phyloP scores from a whole-genome alignment of 2,329 filamentous ascomycete genomes.

The Rhytidhysteron rufulum region DNA sequence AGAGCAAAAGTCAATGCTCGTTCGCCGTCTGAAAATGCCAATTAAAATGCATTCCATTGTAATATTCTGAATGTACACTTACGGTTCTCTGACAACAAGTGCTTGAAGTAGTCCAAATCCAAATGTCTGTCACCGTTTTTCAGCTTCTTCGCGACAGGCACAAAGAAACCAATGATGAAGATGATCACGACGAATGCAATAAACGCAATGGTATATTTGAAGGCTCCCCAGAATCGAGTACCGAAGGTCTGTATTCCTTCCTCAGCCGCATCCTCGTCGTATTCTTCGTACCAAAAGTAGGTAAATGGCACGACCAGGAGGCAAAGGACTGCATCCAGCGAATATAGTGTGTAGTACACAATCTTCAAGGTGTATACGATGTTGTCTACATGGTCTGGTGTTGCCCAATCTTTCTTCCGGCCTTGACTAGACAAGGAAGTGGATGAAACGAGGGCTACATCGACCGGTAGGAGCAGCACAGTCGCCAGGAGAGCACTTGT shows the following conservation, averaged over 20 bases:
- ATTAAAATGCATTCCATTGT: slow-evolving; percentile 12
- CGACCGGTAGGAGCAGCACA: slow-evolving; percentile 86
- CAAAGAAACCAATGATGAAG: slow-evolving; percentile 91
- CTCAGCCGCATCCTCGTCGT: slow-evolving; percentile 84
- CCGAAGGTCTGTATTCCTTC: slow-evolving; percentile 69
- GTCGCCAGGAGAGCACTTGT: slow-evolving; percentile 86
- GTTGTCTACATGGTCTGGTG: slow-evolving; percentile 69
- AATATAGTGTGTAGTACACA: slow-evolving; percentile 91
- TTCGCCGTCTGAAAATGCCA: slow-evolving; percentile 65
- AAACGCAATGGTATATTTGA: slow-evolving; percentile 89
- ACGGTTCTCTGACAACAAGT: slow-evolving; percentile 76
- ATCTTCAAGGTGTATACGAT: slow-evolving; percentile 79
- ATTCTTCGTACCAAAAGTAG: slow-evolving; percentile 98
- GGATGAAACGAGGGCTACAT: slow-evolving; percentile 89
- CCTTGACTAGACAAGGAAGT: slow-evolving; percentile 74
- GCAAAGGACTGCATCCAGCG: slow-evolving; percentile 84
- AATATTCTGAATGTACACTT: slow-evolving; percentile 26
- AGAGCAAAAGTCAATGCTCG: slow-evolving; percentile 86
- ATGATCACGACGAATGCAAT: slow-evolving; percentile 73
- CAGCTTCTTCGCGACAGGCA: slow-evolving; percentile 70
- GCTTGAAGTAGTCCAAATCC: slow-evolving; percentile 90
- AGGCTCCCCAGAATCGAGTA: slow-evolving; percentile 72
- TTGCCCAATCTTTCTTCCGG: slow-evolving; percentile 92
- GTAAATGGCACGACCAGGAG: slow-evolving; percentile 88
- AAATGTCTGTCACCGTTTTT: slow-evolving; percentile 57